Evolutionary conservation across 2,329 filamentous ascomycete genomes (phyloP), one percentile per base, ranked within the genome.

Genomic region (Nothophoma quercina): DNA sequence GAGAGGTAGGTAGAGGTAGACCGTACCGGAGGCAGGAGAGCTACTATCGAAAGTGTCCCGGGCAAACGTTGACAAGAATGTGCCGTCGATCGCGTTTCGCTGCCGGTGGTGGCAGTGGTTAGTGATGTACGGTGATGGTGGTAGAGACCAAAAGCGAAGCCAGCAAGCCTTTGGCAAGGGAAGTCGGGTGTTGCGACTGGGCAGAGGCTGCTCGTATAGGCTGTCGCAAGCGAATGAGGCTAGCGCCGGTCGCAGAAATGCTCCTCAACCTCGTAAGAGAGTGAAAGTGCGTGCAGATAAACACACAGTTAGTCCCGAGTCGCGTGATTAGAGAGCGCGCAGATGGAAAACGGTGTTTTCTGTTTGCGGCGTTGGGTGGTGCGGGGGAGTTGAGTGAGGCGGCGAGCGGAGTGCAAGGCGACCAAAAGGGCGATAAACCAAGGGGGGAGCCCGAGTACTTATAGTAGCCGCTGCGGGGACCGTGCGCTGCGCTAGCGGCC

Each of bases 1-100:
- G 33, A 60, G 52, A 55, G 58, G 52, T 44, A 54, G 59, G 62
- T 60, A 59, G 57, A 63, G 38, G 50, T 53, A 28, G 59, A 61
- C 65, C 78, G 76, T 82, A 82, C 80, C 83, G 64, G 75, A 84
- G 83, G 84, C 78, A 85, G 89, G 91, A 96, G 92, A 96, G 90
- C 81, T 91, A 96, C 92, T 96, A 96, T 76, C 88, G 78, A 96
- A 96, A 96, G 92, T 92, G 89, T 96, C 92, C 90, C 91, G 91
- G 81, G 81, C 81, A 79, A 77, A 75, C 73, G 76, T 77, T 79
- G 78, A 75, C 70, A 71, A 70, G 62, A 57, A 32, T 56, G 56
- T 62, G 59, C 64, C 61, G 64, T 56, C 60, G 60, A 58, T 62
- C 39, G 56, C 59, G 34, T 23, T 22, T 62, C 46, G 59, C 60